Conservation (phyloP, 2,329 filamentous ascomycete species). For the Pyricularia grisea region DNA sequence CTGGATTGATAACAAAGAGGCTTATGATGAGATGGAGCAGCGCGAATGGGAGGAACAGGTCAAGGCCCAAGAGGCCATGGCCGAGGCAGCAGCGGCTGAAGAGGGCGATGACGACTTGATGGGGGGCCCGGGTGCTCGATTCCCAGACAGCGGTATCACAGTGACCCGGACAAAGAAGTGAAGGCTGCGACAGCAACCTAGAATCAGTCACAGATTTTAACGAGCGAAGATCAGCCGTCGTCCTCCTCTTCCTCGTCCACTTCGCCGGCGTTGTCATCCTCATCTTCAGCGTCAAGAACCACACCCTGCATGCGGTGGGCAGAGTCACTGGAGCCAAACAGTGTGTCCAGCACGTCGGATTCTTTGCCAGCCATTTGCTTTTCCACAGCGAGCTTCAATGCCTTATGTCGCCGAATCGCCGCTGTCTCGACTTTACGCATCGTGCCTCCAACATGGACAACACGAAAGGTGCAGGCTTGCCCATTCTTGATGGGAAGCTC, state of each 20-base stretch:
- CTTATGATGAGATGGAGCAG: constrained; percentile 72
- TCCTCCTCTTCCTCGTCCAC: constrained; percentile 38
- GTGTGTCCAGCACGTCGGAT: constrained; percentile 17
- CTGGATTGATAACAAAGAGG: constrained; percentile 86
- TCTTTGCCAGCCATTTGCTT: constrained; percentile 33
- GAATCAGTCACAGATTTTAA: constrained; percentile 18
- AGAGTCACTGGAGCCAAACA: constrained; percentile 14
- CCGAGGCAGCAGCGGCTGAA: constrained; percentile 21
- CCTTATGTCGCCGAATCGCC: constrained; percentile 68
- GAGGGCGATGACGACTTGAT: constrained; percentile 30
- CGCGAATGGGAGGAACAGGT: constrained; percentile 69
- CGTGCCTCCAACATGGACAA: constrained; percentile 83
- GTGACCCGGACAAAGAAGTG: constrained; percentile 56
- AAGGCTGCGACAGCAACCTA: constrained; percentile 14
- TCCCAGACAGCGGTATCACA: constrained; percentile 59
- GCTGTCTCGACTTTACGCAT: constrained; percentile 90
- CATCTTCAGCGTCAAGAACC: constrained; percentile 35
- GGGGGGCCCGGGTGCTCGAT: constrained; percentile 31
- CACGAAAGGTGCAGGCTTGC: constrained; percentile 66
- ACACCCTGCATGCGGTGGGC: constrained; percentile 33
- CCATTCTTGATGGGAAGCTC: constrained; percentile 52
- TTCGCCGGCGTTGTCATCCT: constrained; percentile 35
- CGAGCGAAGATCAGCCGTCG: constrained; percentile 28
- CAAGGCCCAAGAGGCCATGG: constrained; percentile 7
- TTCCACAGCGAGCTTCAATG: constrained; percentile 59